Evolutionary conservation across 208 protist species (phyloP), one percentile per base, ranked within the genome.

Genomic region (Eutreptiella sp.): DNA sequence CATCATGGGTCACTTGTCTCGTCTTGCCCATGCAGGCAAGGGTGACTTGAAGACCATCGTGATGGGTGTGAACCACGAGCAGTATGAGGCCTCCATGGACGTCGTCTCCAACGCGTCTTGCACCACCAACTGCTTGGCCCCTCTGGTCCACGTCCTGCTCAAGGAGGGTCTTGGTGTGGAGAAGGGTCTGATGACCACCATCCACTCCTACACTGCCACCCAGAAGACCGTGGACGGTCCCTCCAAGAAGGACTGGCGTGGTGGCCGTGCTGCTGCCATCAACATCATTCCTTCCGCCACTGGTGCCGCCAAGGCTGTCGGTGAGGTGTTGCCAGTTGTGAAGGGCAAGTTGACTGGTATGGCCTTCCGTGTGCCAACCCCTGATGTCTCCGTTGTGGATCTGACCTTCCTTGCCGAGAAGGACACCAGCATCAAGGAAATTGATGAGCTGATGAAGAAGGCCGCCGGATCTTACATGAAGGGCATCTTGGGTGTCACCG

Each of bases 221-320:
- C 97, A 99, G 83, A 94, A 92, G 66, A 94, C 90, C 33, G 96
- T 99, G 28, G 96, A 99, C 73, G 94, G 89, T 38, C 88, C 94
- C 59, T 90, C 87, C n/a, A 38, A 79, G 46, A 99, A 99, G 77
- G 93, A 98, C 81, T 98, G 94, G 94, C 90, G 97, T 65, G 87
- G 83, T 66, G 97, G 94, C 9, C 90, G 97, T 68, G 80, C 78
- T 26, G 95, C 88, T 5, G 66, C 73, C 16, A 39, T 70, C 60
- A 99, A 99, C 89, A 99, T 99, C 80, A 99, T 99, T 73, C 98
- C 97, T 28, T 86, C 95, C 52, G 86, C 92, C 28, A 99, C 97
- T 33, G 96, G 96, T 68, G 96, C 97, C 38, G 96, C 97, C 36
- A 98, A 97, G 77, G 97, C 97, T 35, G 96, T 99, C 14, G 94